phyloP scores from a whole-genome alignment of 805 yeast genomes.

The Pichia manshurica region DNA sequence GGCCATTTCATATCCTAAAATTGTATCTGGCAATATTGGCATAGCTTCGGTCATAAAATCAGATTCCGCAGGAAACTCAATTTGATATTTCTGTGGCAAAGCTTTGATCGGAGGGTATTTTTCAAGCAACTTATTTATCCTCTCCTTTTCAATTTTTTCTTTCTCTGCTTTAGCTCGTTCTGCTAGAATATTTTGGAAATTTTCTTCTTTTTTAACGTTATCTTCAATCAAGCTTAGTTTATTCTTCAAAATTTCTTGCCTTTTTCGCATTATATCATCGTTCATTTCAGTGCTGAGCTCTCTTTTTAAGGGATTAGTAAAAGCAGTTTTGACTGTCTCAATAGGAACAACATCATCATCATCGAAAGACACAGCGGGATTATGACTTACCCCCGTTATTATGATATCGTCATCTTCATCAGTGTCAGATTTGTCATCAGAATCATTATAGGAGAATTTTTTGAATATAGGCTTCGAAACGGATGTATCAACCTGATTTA shows the following conservation, averaged over 20 bases:
- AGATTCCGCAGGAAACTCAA: constrained; percentile 4
- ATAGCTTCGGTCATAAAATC: neutral
- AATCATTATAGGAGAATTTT: constrained; percentile 8
- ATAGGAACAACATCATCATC: neutral
- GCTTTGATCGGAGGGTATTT: constrained; percentile 9
- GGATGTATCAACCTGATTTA: neutral
- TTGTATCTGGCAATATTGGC: constrained; percentile 8
- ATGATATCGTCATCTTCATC: constrained; percentile 10
- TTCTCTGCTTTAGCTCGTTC: neutral
- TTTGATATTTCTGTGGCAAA: constrained; percentile 16
- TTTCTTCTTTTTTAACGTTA: constrained; percentile 6
- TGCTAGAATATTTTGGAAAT: neutral
- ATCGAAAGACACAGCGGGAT: neutral
- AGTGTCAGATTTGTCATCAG: constrained; percentile 2
- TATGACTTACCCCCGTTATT: constrained; percentile 5
- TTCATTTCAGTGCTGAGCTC: neutral
- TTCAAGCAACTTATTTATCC: constrained; percentile 7
- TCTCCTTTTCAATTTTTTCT: neutral
- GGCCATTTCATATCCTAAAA: constrained; percentile 6
- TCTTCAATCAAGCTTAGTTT: constrained; percentile 2
- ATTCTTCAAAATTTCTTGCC: constrained; percentile 10
- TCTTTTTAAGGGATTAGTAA: neutral
- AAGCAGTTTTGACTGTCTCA: neutral
- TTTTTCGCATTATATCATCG: neutral
- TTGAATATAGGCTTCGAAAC: neutral